A percentile compares a stretch with the other conserved stretches of the same genome.
Conservation (phyloP, 1,284 basidiomycete species). For the Irpex sp. region DNA sequence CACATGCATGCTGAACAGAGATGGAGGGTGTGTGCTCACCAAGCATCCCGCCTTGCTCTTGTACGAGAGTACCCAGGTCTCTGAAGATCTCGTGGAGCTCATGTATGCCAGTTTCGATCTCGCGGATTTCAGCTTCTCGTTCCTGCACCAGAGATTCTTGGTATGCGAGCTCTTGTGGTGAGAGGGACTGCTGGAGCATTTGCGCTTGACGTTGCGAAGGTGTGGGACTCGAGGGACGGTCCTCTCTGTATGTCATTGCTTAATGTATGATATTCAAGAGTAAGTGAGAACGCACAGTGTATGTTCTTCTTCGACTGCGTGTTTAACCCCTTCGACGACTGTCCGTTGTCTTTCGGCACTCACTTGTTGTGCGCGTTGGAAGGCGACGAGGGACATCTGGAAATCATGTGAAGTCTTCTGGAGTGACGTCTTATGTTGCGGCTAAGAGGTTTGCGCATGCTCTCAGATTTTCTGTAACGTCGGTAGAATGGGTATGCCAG, state of each 20-base stretch:
- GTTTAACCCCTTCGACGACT: conserved; percentile 77
- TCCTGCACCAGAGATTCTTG: conserved; percentile 96
- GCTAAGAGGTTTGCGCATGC: conserved; percentile 34
- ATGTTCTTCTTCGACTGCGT: conserved; percentile 70
- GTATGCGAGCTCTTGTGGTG: conserved; percentile 90
- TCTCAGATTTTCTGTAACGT: background rate
- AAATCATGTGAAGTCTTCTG: conserved; percentile 94
- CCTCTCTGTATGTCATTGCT: conserved; percentile 17
- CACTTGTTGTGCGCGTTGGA: conserved; percentile 88
- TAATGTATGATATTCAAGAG: background rate
- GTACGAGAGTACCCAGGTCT: conserved; percentile 92
- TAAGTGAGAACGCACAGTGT: conserved; percentile 26
- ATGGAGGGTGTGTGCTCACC: conserved; percentile 50
- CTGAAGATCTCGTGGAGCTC: conserved; percentile 97
- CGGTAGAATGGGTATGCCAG: background rate
- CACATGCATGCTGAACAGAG: too few relatives aligned
- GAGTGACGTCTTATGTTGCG: conserved; percentile 72
- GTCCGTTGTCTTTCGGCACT: conserved; percentile 86
- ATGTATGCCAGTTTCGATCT: conserved; percentile 97
- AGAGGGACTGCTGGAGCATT: conserved; percentile 69
- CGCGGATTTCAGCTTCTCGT: conserved; percentile 91
- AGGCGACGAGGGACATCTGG: conserved; percentile 84
- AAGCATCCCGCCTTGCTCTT: conserved; percentile 93
- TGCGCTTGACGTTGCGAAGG: conserved; percentile 64
- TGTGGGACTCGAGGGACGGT: conserved; percentile 23